A percentile compares a stretch with the other conserved stretches of the same genome.
Conservation (phyloP, 306 rosid genomes). For the Begonia peltatifolia region DNA sequence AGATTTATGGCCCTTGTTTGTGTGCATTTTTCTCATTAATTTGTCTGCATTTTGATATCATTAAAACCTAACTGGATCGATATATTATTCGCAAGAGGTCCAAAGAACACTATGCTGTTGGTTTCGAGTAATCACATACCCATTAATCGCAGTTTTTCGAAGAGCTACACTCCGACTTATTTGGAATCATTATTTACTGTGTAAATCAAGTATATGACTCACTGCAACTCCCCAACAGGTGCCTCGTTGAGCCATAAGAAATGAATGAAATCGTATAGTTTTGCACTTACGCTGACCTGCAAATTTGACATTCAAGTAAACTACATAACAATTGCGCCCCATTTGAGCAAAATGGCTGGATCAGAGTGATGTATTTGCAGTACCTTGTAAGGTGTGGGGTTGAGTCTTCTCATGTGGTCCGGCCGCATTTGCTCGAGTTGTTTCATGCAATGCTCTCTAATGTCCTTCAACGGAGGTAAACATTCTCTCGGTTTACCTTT, state of each 20-base stretch:
- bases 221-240: constrained; percentile 91
- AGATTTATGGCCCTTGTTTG: too few species aligned
- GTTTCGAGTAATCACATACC: too few species aligned
- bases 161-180: too few species aligned
- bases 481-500: constrained; percentile 44
- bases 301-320: background rate
- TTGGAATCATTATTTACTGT: too few species aligned
- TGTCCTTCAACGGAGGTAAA: constrained; percentile 55
- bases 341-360: background rate
- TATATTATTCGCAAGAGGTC: too few species aligned
- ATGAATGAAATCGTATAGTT: constrained; percentile 81
- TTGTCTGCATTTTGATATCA: too few species aligned
- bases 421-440: constrained; percentile 90
- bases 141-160: too few species aligned
- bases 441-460: constrained; percentile 62
- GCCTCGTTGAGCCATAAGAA: constrained; percentile 94
- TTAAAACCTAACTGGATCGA: too few species aligned
- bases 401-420: constrained; percentile 95
- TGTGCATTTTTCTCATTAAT: too few species aligned
- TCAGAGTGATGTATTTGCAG: background rate
- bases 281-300: constrained; percentile 87
- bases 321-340: background rate
- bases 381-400: constrained; percentile 97
- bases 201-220: background rate
- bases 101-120: too few species aligned